A percentile compares a stretch with the other conserved stretches of the same genome.
These are phyloP conservation scores for Pestalotiopsis sp. DNA, from an alignment of 2,329 filamentous ascomycete species.

Conservation along the genomic window DNA sequence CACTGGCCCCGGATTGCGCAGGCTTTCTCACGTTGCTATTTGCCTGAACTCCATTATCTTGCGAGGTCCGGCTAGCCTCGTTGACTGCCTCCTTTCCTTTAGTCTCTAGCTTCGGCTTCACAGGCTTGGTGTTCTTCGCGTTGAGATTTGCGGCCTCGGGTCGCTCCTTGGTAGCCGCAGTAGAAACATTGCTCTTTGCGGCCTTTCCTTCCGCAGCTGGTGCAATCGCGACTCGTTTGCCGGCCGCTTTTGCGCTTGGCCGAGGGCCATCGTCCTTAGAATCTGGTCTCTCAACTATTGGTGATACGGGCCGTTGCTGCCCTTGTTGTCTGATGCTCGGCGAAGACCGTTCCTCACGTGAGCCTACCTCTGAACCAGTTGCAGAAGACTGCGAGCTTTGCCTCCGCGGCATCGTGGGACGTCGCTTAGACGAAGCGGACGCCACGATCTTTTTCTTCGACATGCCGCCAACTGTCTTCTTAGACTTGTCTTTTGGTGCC, in stretches of 20 bases:
- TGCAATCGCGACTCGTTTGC: slow-evolving; percentile 45
- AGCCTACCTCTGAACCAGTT: slow-evolving; percentile 33
- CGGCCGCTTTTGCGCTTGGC: slow-evolving; percentile 49
- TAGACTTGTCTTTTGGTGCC: slow-evolving; percentile 27
- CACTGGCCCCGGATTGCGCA: slow-evolving; percentile 18
- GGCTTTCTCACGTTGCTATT: slow-evolving; percentile 22
- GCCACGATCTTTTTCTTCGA: slow-evolving; percentile 46
- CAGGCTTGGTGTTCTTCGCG: not conserved
- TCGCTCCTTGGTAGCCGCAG: not conserved
- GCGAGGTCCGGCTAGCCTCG: slow-evolving; percentile 5
- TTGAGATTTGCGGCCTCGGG: not conserved
- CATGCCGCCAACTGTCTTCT: slow-evolving; percentile 20
- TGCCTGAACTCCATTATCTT: slow-evolving; percentile 11
- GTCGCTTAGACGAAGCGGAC: slow-evolving; percentile 46
- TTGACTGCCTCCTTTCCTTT: slow-evolving; percentile 10
- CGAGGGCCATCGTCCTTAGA: slow-evolving; percentile 17
- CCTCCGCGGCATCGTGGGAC: slow-evolving; percentile 48
- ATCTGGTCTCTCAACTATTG: slow-evolving; percentile 30
- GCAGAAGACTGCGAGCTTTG: slow-evolving; percentile 51
- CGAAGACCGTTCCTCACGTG: slow-evolving; percentile 34
- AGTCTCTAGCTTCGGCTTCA: not conserved
- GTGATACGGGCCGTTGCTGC: slow-evolving; percentile 25
- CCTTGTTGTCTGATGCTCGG: slow-evolving; percentile 22
- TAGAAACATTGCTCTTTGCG: not conserved
- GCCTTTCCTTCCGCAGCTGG: not conserved